Percentiles rank a stretch among this genome's conserved stretches.
Conservation (phyloP, 139 green algal genomes). For the Chlamydomonas schloesseri region DNA sequence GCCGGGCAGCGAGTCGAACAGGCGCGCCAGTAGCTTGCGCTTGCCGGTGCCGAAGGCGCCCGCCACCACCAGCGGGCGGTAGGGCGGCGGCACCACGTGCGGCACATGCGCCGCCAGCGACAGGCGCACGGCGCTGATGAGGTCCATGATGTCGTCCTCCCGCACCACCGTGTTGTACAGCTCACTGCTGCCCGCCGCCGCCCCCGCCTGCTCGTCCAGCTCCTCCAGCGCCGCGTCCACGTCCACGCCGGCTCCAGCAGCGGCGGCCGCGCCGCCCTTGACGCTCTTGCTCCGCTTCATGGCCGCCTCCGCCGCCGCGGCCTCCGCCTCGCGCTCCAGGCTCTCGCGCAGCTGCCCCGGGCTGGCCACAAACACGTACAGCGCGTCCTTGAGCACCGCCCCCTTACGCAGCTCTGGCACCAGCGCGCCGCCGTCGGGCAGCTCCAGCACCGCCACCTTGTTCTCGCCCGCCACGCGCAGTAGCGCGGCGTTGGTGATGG, state of each 20-base stretch:
- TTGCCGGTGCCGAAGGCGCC: slow-evolving; percentile 79
- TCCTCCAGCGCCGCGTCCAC: slow-evolving; percentile 32
- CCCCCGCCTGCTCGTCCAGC: slow-evolving; percentile 9
- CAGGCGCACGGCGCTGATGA: slow-evolving; percentile 36
- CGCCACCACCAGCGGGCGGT: slow-evolving; percentile 69
- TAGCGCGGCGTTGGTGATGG: slow-evolving; percentile 48
- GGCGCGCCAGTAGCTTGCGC: slow-evolving; percentile 61
- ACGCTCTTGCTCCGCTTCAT: not conserved
- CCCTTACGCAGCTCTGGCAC: slow-evolving; percentile 7
- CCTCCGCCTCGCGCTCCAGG: not conserved
- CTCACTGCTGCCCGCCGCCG: not conserved
- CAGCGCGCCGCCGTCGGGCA: slow-evolving; percentile 27
- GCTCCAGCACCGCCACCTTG: slow-evolving; percentile 53
- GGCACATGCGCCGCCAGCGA: slow-evolving; percentile 61
- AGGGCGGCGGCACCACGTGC: slow-evolving; percentile 56
- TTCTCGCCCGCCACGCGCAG: not conserved
- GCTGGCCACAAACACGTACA: slow-evolving; percentile 51
- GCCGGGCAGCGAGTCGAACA: slow-evolving; percentile 62
- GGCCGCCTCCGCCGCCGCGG: not conserved
- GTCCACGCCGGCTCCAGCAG: slow-evolving; percentile 20
- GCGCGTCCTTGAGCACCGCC: slow-evolving; percentile 9
- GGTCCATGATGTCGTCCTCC: slow-evolving; percentile 38
- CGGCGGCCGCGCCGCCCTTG: not conserved
- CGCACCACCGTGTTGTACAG: slow-evolving; percentile 53
- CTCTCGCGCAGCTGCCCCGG: slow-evolving; percentile 10